A percentile compares a stretch with the other conserved stretches of the same genome.
Evolutionary conservation across 306 rosid genomes (phyloP).

Genomic region (Neltuma alba): DNA sequence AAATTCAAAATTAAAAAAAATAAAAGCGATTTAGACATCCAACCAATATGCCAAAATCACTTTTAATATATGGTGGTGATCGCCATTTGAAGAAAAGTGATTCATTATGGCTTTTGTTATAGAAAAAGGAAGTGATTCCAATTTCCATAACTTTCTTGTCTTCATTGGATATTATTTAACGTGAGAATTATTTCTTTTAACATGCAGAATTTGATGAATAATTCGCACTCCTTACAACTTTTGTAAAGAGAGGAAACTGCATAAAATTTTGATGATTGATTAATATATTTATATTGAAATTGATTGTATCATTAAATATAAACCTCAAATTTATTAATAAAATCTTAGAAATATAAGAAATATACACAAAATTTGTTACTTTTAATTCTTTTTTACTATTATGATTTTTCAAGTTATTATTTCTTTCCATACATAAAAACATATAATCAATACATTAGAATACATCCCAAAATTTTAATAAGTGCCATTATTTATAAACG

Average conservation of each 20-base stretch:
- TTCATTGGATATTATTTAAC: too few species aligned
- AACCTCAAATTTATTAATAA: not conserved
- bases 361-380: too few species aligned
- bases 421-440: too few species aligned
- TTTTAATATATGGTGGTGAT: not conserved
- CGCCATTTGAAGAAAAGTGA: not conserved
- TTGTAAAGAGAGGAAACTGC: not conserved
- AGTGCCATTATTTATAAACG: not conserved
- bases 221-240: not conserved
- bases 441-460: too few species aligned
- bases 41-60: not conserved
- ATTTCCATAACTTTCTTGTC: not conserved
- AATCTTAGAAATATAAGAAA: too few species aligned
- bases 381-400: too few species aligned
- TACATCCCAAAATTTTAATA: too few species aligned
- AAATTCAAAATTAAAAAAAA: too few species aligned
- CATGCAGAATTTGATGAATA: not conserved
- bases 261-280: not conserved
- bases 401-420: too few species aligned
- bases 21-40: not conserved
- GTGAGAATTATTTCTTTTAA: not conserved
- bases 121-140: too few species aligned
- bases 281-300: not conserved
- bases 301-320: not conserved
- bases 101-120: too few species aligned